Evolutionary conservation across 495 filamentous ascomycete genomes (phyloP), one percentile per base, ranked within the genome.

Genomic region (Daldinia decipiens): DNA sequence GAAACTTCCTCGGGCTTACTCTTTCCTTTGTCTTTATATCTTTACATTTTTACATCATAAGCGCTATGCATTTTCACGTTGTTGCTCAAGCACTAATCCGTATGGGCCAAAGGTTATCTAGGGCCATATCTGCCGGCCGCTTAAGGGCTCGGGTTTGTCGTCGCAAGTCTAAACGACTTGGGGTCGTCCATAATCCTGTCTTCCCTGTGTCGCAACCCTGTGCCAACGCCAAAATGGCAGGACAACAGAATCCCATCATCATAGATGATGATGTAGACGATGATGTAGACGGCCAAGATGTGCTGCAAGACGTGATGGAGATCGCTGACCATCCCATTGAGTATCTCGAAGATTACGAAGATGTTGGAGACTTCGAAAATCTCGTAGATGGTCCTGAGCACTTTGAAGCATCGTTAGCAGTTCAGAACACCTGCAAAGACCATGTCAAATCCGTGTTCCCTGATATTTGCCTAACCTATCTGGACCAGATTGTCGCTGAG

Each of bases 391-490:
- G 11, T 12, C 8, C 43, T 24, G 19, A 21, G 8, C 6, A 47
- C 7, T 19, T 13, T 21, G 32, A 32, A n/a, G 12, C 3, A 21
- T 12, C 21, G 31, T 32, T 32, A 24, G 13, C 24, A 1, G 2
- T n/a, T 27, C 52, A 59, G 31, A 24, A 32, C 1, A 13, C 6
- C 17, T 79, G 72, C 67, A 71, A 72, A 39, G 64, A 74, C 26
- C 59, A 38, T 15, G 70, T 80, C n/a, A 60, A 73, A 36, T 38
- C 39, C 7, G 62, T 77, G 7, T 82, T 84, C 56, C 81, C 82
- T 0, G 76, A 83, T 43, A 80, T 84, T 6, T 82, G 79, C 53
- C 76, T 32, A 0, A 59, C 79, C 0, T 77, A 79, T 47, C 58
- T 82, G 1, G 26, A 57, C 5, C 26, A 61, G 6, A 21, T 76